Base-by-base conservation (phyloP, 2,329 filamentous ascomycete species). In the Scedosporium dehoogii region DNA sequence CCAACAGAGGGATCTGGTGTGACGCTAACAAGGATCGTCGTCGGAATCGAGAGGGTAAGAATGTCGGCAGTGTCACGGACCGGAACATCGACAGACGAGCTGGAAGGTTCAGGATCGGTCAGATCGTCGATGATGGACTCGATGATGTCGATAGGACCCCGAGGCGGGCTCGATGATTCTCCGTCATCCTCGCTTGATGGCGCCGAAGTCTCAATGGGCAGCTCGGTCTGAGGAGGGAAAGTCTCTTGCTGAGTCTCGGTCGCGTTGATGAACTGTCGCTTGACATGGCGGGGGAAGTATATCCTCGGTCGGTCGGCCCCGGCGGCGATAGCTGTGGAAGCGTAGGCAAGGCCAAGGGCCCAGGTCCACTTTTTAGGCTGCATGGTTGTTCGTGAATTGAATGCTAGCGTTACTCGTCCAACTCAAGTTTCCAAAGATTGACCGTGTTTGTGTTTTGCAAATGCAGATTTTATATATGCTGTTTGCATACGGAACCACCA, bases 261-360 rank as follows among this genome's bases (percentile, higher is more conserved):
- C 14, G 70, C 71, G 68, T 82, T 81, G 64, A 68, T 67, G 61
- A 78, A 74, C 63, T 80, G 74, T 62, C 82, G 78, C 73, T 80
- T 85, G 68, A 85, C 75, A 53, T 83, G 76, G 62, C 79, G 76
- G 12, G 83, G 83, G 65, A 81, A 85, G 70, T 85, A 85, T 68
- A 84, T 82, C 69, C 76, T 79, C 18, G 82, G 81, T 65, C 74
- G 73, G 41, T 78, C 72, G 44, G 71, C 74, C 23, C 33, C 33
- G 33, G 78, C 79, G 66, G 73, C 73, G 62, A 74, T 76, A n/a
- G 75, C 69, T 3, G 78, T 75, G 41, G 79, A 75, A 64, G 79
- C 76, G 64, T 81, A 72, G 66, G 77, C 78, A 68, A 83, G 68
- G 21, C 78, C 78, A 72, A 79, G 78, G 66, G 78, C 77, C 69